A percentile compares a stretch with the other conserved stretches of the same genome.
Conservation (phyloP, 2,329 filamentous ascomycete genomes). For the Aureobasidium leucospermi region DNA sequence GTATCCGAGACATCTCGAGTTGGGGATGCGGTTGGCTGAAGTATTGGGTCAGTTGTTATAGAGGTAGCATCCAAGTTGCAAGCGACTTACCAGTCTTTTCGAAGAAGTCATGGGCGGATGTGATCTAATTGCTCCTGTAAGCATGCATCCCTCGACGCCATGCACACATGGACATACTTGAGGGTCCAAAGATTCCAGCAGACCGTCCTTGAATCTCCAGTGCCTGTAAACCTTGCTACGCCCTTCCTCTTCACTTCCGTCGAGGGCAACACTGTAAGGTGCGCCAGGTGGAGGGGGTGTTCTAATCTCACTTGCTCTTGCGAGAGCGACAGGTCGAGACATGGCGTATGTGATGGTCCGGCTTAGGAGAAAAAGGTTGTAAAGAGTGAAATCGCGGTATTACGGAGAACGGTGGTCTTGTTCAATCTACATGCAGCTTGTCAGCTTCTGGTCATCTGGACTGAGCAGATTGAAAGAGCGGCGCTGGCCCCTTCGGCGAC, state of each 20-base stretch:
- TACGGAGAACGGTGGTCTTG: neutral
- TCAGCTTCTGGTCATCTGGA: neutral
- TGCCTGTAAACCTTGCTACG: constrained; percentile 75
- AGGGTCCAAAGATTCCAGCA: constrained; percentile 69
- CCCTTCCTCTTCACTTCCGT: constrained; percentile 65
- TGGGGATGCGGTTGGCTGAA: constrained; percentile 51
- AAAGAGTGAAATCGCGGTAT: neutral
- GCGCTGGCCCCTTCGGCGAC: constrained; percentile 2
- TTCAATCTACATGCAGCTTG: neutral
- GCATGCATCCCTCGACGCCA: constrained; percentile 52
- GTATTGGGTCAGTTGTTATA: neutral
- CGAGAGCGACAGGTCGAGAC: constrained; percentile 17
- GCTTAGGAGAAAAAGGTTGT: neutral
- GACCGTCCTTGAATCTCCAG: constrained; percentile 65
- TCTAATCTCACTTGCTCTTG: constrained; percentile 43
- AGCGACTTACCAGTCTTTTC: constrained; percentile 50
- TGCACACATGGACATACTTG: constrained; percentile 56
- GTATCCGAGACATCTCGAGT: constrained; percentile 68
- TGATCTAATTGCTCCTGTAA: constrained; percentile 32
- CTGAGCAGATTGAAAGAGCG: neutral
- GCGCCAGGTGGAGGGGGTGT: constrained; percentile 62
- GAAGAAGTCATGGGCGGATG: constrained; percentile 74
- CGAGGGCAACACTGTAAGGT: constrained; percentile 71
- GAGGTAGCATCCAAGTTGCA: neutral
- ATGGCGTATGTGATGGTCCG: neutral